These are phyloP conservation scores for Pseudocercospora cruenta DNA, from an alignment of 2,329 filamentous ascomycete species.

Conservation along the genomic window DNA sequence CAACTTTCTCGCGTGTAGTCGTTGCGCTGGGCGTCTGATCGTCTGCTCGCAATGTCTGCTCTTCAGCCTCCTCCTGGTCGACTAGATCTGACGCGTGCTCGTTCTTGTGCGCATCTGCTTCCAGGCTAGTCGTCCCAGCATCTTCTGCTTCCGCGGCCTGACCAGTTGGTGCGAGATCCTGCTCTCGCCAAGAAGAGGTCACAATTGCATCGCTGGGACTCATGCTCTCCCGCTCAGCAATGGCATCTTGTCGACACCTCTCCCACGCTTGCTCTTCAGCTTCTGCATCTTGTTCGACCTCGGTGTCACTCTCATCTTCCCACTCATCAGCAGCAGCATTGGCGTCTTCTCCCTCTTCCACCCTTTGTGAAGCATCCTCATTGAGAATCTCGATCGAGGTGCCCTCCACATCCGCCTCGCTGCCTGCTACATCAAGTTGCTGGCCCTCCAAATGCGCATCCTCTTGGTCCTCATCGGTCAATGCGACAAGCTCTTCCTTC, in stretches of 20 bases:
- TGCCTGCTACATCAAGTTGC: slow-evolving; percentile 1
- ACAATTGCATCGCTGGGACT: slow-evolving; percentile 3
- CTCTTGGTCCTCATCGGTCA: slow-evolving; percentile 28
- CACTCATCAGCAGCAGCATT: slow-evolving; percentile 30
- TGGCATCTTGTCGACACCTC: neutral
- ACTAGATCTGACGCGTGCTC: neutral
- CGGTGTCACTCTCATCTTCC: slow-evolving; percentile 30
- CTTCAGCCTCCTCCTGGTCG: neutral
- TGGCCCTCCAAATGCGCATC: slow-evolving; percentile 2
- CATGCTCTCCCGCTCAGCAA: slow-evolving; percentile 1
- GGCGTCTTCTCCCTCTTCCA: slow-evolving; percentile 21
- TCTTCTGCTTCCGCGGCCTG: neutral
- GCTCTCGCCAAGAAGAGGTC: neutral
- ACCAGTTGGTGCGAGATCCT: neutral
- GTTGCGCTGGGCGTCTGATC: neutral
- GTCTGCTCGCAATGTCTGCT: neutral
- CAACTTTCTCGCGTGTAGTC: neutral
- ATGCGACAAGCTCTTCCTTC: slow-evolving; percentile 27
- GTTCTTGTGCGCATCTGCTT: neutral
- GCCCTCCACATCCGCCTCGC: slow-evolving; percentile 22
- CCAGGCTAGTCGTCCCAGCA: neutral
- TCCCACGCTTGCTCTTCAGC: slow-evolving; percentile 8
- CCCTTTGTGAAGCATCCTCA: slow-evolving; percentile 28
- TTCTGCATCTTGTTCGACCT: slow-evolving; percentile 27
- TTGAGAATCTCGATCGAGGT: slow-evolving; percentile 33